phyloP scores from a whole-genome alignment of 768 basidiomycete species.

The Pleurotus tuoliensis region DNA sequence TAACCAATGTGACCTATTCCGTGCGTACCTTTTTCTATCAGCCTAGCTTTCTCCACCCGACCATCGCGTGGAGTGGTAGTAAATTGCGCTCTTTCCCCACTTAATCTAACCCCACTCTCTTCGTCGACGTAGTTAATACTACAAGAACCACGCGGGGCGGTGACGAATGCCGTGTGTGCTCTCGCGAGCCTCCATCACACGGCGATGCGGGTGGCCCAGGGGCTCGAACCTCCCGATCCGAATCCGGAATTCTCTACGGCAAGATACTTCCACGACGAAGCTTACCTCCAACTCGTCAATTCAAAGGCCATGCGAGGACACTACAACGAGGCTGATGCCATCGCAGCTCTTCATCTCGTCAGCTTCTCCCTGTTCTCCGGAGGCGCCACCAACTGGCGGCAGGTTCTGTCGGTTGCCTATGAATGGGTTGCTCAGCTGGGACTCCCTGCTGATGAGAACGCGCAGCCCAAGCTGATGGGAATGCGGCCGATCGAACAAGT shows the following conservation, averaged over 20 bases:
- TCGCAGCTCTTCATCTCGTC: constrained; percentile 76
- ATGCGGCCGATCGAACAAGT: constrained; percentile 53
- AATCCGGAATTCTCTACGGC: constrained; percentile 56
- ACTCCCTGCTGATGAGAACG: constrained; percentile 60
- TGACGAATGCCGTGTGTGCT: constrained; percentile 74
- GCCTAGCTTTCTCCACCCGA: too few relatives aligned
- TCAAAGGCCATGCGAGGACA: constrained; percentile 50
- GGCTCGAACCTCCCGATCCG: constrained; percentile 51
- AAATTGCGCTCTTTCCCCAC: not conserved
- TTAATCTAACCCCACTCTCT: not conserved
- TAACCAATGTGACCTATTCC: constrained; percentile 61
- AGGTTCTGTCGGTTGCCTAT: constrained; percentile 63
- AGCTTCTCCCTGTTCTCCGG: constrained; percentile 71
- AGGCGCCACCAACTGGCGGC: constrained; percentile 65
- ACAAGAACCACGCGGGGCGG: constrained; percentile 64
- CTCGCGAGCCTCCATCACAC: constrained; percentile 68
- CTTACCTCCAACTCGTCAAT: constrained; percentile 55
- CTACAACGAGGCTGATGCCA: constrained; percentile 66
- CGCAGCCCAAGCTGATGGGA: constrained; percentile 50
- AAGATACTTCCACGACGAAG: constrained; percentile 64
- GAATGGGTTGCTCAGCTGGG: constrained; percentile 70
- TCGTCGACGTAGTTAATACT: constrained; percentile 41
- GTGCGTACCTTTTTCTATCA: constrained; percentile 35
- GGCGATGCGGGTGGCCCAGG: constrained; percentile 56
- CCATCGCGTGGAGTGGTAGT: not conserved